These are phyloP conservation scores for Scopulariopsis brevicaulis DNA, from an alignment of 2,329 filamentous ascomycete species.

Conservation along the genomic window DNA sequence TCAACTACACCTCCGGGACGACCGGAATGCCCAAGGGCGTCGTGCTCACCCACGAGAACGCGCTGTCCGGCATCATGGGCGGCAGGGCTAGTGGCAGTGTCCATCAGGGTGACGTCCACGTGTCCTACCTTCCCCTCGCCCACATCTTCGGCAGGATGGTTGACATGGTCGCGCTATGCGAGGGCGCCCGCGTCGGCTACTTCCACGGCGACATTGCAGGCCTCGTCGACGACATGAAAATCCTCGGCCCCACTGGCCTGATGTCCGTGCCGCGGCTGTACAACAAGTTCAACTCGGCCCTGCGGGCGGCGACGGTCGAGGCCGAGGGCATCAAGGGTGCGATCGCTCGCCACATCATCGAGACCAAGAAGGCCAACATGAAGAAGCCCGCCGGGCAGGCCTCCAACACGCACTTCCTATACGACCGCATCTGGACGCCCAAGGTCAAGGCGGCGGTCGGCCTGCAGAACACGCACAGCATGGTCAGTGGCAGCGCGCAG, in stretches of 20 bases:
- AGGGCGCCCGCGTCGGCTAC: conserved; percentile 71
- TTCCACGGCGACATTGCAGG: conserved; percentile 86
- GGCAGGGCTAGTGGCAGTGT: conserved; percentile 45
- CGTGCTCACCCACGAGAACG: conserved; percentile 69
- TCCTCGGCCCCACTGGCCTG: conserved; percentile 72
- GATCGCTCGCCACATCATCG: conserved; percentile 68
- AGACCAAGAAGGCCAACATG: conserved; percentile 70
- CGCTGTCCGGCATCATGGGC: conserved; percentile 59
- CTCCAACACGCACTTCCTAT: conserved; percentile 67
- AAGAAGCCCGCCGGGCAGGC: conserved; percentile 60
- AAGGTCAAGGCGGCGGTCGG: conserved; percentile 81
- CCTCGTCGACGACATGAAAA: conserved; percentile 83
- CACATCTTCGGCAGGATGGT: conserved; percentile 86
- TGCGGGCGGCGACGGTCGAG: conserved; percentile 69
- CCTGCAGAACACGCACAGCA: conserved; percentile 57
- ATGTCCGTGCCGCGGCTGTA: conserved; percentile 84
- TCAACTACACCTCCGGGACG: conserved; percentile 85
- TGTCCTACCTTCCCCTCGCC: conserved; percentile 86
- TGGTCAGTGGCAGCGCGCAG: conserved; percentile 84
- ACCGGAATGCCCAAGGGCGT: conserved; percentile 78
- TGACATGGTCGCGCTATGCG: conserved; percentile 64
- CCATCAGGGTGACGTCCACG: conserved; percentile 44
- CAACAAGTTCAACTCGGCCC: conserved; percentile 78
- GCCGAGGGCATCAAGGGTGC: conserved; percentile 70
- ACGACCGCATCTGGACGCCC: conserved; percentile 80